Conservation (phyloP, 345 rosid genomes). For the Citrus trifoliata region DNA sequence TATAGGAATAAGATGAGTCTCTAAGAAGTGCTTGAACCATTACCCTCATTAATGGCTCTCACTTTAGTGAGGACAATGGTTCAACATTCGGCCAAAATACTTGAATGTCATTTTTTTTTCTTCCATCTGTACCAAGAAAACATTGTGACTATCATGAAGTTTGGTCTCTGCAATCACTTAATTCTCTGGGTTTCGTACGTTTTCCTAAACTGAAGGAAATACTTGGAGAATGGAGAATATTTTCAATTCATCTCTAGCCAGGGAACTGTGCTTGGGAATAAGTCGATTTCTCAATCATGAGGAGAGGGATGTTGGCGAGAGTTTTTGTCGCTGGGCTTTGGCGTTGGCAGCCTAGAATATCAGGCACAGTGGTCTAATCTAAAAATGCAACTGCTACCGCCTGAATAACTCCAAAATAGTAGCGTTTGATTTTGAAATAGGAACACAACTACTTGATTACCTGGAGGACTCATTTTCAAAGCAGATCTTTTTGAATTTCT, state of each 20-base stretch:
- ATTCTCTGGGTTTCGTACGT: no score
- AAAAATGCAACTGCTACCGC: not conserved
- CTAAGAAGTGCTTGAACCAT: no score
- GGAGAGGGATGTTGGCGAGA: not conserved
- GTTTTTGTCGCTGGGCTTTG: not conserved
- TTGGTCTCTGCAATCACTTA: no score
- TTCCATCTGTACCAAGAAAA: no score
- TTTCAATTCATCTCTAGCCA: not conserved
- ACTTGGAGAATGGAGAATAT: not conserved
- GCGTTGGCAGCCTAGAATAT: not conserved
- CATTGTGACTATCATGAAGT: no score
- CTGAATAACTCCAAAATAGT: no score
- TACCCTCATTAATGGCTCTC: no score
- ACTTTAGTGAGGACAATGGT: no score
- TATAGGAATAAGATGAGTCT: no score
- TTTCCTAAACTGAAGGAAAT: no score
- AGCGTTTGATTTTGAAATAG: not conserved
- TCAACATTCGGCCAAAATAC: no score
- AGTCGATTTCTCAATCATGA: constrained; percentile 6
- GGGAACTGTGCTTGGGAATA: not conserved
- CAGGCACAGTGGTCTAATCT: not conserved
- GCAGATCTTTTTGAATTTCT: not conserved
- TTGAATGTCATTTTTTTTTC: no score
- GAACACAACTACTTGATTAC: not conserved
- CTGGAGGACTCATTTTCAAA: not conserved